Conservation (phyloP, 2,329 filamentous ascomycete genomes). For the Elsinoe fawcettii region DNA sequence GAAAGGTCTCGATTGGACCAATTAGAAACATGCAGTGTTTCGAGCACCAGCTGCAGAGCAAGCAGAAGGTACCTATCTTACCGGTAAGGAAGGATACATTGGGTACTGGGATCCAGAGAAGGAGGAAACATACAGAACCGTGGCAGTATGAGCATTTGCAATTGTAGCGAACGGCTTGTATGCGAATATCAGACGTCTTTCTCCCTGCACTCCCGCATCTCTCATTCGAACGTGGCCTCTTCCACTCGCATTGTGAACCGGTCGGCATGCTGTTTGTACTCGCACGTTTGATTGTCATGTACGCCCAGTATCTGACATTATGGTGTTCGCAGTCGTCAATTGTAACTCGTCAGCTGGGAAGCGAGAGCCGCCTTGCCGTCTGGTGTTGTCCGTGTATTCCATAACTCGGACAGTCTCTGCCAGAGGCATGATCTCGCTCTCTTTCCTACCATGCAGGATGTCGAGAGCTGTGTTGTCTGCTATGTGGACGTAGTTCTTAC, state of each 20-base stretch:
- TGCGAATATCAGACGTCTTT: too few relatives aligned
- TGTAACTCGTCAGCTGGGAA: constrained; percentile 21
- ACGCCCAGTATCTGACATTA: too few relatives aligned
- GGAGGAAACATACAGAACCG: not conserved
- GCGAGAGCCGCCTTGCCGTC: constrained; percentile 29
- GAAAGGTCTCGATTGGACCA: not conserved
- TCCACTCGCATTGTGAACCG: too few relatives aligned
- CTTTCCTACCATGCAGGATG: constrained; percentile 31
- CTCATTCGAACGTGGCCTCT: too few relatives aligned
- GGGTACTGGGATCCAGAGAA: not conserved
- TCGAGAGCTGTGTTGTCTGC: constrained; percentile 39
- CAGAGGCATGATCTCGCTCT: constrained; percentile 41
- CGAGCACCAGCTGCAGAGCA: not conserved
- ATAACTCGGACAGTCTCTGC: constrained; percentile 40
- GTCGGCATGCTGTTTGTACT: too few relatives aligned
- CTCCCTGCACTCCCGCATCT: too few relatives aligned
- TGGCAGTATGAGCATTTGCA: not conserved
- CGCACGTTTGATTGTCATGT: too few relatives aligned
- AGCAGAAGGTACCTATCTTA: not conserved
- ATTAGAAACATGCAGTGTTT: not conserved
- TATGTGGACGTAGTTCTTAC: constrained; percentile 40
- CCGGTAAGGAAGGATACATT: not conserved
- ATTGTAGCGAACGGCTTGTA: too few relatives aligned
- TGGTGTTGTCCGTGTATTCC: constrained; percentile 42
- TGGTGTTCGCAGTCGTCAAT: too few relatives aligned